Conservation (phyloP, 176 grass and related monocot genomes). For the Thinopyrum elongatum region DNA sequence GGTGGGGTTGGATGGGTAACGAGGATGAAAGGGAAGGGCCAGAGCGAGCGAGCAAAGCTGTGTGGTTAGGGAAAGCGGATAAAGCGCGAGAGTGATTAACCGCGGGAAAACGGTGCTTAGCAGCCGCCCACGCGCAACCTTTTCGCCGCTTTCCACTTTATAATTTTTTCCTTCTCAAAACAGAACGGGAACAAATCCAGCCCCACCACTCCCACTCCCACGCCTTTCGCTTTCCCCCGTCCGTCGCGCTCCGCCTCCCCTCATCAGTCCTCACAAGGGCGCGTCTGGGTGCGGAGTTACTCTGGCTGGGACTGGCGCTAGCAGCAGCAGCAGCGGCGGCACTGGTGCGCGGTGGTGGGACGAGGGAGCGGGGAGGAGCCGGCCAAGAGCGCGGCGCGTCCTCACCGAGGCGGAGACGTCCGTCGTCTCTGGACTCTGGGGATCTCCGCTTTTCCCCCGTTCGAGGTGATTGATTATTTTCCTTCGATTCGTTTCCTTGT, state of each 20-base stretch:
- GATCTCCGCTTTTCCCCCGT: conserved; percentile 28
- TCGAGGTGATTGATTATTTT: conserved; percentile 34
- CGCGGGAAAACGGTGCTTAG: background rate
- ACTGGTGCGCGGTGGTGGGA: conserved; percentile 30
- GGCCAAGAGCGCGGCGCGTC: conserved; percentile 2
- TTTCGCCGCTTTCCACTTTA: background rate
- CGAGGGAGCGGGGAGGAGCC: background rate
- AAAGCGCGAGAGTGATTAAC: conserved; percentile 27
- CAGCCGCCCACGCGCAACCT: conserved; percentile 11
- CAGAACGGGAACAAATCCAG: conserved; percentile 24
- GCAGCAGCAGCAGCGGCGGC: background rate
- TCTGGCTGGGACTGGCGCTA: background rate
- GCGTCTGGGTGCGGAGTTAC: conserved; percentile 25
- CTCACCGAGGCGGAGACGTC: background rate
- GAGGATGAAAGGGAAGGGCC: background rate
- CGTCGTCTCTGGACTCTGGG: conserved; percentile 13
- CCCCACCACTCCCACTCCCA: background rate
- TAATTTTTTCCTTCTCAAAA: background rate
- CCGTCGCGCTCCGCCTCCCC: background rate
- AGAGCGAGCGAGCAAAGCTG: conserved; percentile 4
- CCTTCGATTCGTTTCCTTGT: background rate
- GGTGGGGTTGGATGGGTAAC: background rate
- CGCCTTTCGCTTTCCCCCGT: conserved; percentile 38
- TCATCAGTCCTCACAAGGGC: conserved; percentile 9
- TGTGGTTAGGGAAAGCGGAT: conserved; percentile 27